Evolutionary conservation across 192 early-diverging fungal genomes (phyloP).

Genomic region (Linnemannia elongata): DNA sequence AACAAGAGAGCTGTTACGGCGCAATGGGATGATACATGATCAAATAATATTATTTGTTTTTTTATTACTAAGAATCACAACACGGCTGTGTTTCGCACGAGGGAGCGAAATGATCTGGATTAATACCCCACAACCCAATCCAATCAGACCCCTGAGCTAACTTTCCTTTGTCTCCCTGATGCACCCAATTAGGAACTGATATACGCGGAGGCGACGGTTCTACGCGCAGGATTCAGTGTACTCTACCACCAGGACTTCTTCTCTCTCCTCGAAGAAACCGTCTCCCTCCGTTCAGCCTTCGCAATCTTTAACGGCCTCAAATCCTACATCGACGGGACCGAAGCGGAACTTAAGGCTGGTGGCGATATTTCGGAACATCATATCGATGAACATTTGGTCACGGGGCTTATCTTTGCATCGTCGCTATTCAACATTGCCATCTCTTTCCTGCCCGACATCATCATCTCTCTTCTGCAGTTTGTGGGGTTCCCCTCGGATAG

Average conservation of each 20-base stretch:
- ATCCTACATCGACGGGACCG: constrained; percentile 57
- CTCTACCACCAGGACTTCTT: constrained; percentile 82
- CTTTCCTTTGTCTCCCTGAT: not conserved
- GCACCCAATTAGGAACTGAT: constrained; percentile 73
- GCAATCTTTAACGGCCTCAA: constrained; percentile 71
- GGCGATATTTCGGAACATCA: constrained; percentile 62
- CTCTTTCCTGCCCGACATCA: constrained; percentile 78
- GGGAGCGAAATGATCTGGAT: not conserved
- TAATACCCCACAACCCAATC: not conserved
- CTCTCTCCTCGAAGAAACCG: constrained; percentile 80
- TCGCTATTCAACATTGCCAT: constrained; percentile 85
- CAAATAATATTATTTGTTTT: constrained; percentile 15
- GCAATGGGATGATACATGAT: not conserved
- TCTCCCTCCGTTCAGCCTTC: constrained; percentile 79
- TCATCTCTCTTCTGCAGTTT: constrained; percentile 82
- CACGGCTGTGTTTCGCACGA: constrained; percentile 8
- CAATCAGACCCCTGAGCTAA: not conserved
- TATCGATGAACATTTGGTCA: constrained; percentile 85
- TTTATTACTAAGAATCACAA: not conserved
- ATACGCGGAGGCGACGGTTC: constrained; percentile 80
- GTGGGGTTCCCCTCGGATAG: constrained; percentile 87
- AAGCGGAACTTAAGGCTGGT: constrained; percentile 62
- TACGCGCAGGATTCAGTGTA: constrained; percentile 81
- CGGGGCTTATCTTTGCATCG: constrained; percentile 81
- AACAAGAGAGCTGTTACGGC: not conserved